These are phyloP conservation scores for Fraxinus paxiana DNA, from an alignment of 305 asterid species.

Conservation along the genomic window DNA sequence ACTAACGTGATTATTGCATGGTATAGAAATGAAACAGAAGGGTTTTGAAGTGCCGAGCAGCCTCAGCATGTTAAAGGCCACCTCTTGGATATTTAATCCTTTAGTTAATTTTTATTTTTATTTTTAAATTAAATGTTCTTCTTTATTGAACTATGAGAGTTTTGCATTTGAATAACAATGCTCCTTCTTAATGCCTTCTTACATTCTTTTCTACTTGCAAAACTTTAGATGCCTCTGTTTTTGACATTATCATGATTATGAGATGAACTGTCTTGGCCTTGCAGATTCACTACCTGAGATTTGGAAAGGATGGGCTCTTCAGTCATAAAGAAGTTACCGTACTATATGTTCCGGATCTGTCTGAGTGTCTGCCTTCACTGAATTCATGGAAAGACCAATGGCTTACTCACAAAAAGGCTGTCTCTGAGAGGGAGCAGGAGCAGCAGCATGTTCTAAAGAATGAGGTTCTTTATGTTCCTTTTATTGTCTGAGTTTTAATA, in stretches of 20 bases:
- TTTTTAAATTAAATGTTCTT: neutral
- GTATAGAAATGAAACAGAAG: neutral
- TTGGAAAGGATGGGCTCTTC: slow-evolving; percentile 82
- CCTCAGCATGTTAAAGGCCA: neutral
- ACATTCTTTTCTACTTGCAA: neutral
- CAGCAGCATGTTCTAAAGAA: slow-evolving; percentile 44
- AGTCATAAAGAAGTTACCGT: slow-evolving; percentile 95
- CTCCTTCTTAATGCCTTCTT: neutral
- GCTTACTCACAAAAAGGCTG: slow-evolving; percentile 63
- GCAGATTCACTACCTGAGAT: slow-evolving; percentile 90
- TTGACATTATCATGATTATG: slow-evolving; percentile 13
- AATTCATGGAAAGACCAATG: slow-evolving; percentile 84
- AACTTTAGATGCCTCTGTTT: neutral
- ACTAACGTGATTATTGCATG: neutral
- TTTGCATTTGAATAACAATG: neutral
- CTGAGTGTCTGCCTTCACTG: slow-evolving; percentile 82
- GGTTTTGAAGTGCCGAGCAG: neutral
- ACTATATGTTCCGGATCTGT: slow-evolving; percentile 78
- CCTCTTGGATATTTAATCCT: neutral
- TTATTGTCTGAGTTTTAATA: slow-evolving; percentile 6
- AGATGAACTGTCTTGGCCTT: slow-evolving; percentile 23
- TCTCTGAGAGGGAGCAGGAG: slow-evolving; percentile 69
- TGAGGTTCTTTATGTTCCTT: slow-evolving; percentile 46
- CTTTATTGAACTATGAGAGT: neutral
- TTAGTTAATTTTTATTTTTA: neutral